These are phyloP conservation scores for Fusarium gaditjirri DNA, from an alignment of 2,329 filamentous ascomycete species.

Conservation along the genomic window DNA sequence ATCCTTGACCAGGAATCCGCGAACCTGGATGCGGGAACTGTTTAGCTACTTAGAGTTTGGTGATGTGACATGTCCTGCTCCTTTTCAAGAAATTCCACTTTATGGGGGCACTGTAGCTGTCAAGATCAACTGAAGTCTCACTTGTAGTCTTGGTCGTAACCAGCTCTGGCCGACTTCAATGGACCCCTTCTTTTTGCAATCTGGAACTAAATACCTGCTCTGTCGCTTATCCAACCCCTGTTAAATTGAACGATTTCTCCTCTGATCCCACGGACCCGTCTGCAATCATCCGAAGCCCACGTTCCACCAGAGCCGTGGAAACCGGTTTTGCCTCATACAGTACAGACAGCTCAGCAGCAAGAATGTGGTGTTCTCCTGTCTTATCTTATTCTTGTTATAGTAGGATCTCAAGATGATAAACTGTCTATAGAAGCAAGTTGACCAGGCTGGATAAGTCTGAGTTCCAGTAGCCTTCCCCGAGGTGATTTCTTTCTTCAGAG, in stretches of 20 bases:
- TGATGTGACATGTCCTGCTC: background rate
- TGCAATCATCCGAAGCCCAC: constrained; percentile 36
- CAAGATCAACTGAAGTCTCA: background rate
- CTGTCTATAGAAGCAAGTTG: background rate
- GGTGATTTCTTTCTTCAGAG: background rate
- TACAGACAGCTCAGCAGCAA: constrained; percentile 4
- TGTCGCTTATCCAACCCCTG: constrained; percentile 7
- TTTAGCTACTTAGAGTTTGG: constrained; percentile 7
- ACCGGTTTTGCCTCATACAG: constrained; percentile 37
- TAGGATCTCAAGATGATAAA: background rate
- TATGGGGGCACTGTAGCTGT: background rate
- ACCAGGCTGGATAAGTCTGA: background rate
- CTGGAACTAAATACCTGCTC: background rate
- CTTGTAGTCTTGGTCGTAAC: background rate
- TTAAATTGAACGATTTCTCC: constrained; percentile 19
- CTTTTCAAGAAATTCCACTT: constrained; percentile 7
- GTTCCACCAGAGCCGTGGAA: constrained; percentile 36
- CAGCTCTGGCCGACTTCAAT: background rate
- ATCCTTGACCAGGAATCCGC: constrained; percentile 33
- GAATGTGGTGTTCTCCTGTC: background rate
- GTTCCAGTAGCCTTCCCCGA: background rate
- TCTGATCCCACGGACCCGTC: constrained; percentile 31
- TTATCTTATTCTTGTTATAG: background rate
- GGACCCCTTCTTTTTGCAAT: background rate
- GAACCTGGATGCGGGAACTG: constrained; percentile 41